These are phyloP conservation scores for Daldinia sp. DNA, from an alignment of 2,329 filamentous ascomycete genomes.

Conservation along the genomic window DNA sequence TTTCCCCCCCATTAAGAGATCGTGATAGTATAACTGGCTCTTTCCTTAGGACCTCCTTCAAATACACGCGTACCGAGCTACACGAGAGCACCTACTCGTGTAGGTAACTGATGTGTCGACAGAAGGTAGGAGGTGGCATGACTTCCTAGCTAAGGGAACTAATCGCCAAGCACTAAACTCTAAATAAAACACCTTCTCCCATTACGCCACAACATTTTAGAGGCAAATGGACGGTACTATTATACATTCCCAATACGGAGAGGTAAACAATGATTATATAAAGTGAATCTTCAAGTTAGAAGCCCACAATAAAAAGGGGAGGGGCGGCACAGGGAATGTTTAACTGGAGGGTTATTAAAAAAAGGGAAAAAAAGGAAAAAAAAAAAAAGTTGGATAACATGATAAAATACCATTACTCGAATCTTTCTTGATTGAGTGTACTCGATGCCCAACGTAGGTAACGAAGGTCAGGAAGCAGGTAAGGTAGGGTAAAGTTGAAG, in stretches of 20 bases:
- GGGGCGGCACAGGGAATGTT: neutral
- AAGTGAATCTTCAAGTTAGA: neutral
- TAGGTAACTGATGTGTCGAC: slow-evolving; percentile 3
- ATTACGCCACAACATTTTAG: slow-evolving; percentile 9
- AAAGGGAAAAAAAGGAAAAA: too few species aligned
- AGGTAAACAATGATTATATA: neutral
- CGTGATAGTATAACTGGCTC: slow-evolving; percentile 3
- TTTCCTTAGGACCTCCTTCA: slow-evolving; percentile 7
- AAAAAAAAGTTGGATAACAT: too few species aligned
- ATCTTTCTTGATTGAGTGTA: slow-evolving; percentile 1
- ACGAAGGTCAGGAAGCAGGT: slow-evolving; percentile 3
- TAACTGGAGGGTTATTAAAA: neutral
- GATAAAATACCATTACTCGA: neutral
- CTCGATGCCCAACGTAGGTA: neutral
- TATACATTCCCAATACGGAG: slow-evolving; percentile 16
- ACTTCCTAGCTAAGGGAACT: slow-evolving; percentile 5
- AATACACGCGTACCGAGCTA: too few species aligned
- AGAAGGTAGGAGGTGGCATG: slow-evolving; percentile 10
- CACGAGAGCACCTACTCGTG: slow-evolving; percentile 5
- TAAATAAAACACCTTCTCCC: slow-evolving; percentile 6
- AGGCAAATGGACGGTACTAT: slow-evolving; percentile 13
- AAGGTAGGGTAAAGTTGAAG: too few species aligned
- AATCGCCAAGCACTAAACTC: slow-evolving; percentile 1
- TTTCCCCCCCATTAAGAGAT: slow-evolving; percentile 2
- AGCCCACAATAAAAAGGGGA: neutral